Base-by-base conservation (phyloP, 306 rosid species). In the Morella rubra region DNA sequence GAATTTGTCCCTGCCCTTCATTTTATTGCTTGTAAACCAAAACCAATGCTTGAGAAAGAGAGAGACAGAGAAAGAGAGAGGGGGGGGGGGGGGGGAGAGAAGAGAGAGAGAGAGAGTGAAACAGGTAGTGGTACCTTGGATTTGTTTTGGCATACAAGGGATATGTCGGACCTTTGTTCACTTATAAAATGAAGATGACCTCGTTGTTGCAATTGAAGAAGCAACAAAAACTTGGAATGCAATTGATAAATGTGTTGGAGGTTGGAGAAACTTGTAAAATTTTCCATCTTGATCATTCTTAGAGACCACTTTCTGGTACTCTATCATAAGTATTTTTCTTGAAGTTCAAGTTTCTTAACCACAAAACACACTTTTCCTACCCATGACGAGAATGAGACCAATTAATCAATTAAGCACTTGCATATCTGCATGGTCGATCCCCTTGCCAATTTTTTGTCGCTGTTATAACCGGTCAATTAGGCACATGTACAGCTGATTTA, bases 231-330 rank as follows among this genome's bases (percentile, higher is more conserved):
- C 91, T 92, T 92, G 61, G 53, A 82, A 82, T 76, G 81, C 85
- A 90, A 92, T 76, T 71, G 75, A 76, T 68, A 75, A 86, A 82
- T 51, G 24, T 73, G 77, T 80, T 45, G 73, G 84, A 44, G 72
- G 85, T 65, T 81, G 92, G 88, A 84, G 83, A 89, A 90, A 89
- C 98, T 92, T 94, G 93, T 77, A 71, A 79, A 76, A 81, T 47
- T 84, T 75, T 75, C 73, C 74, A 85, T 76, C 32, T 27, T 27
- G 69, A 81, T 79, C 16, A 82, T 80, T 78, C 86, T 76, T 82
- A 81, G 81, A 77, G 84, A 75, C 77, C 85, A 87, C 75, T 14
- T 11, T 49, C 85, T 85, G 79, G 82, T 77, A 81, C 80, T 83
- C 75, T 80, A 54, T 73, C 72, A 20, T 19, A 72, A 79, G 80